Base-by-base conservation (phyloP, 805 yeast genomes). In the Saturnispora saitoi region DNA sequence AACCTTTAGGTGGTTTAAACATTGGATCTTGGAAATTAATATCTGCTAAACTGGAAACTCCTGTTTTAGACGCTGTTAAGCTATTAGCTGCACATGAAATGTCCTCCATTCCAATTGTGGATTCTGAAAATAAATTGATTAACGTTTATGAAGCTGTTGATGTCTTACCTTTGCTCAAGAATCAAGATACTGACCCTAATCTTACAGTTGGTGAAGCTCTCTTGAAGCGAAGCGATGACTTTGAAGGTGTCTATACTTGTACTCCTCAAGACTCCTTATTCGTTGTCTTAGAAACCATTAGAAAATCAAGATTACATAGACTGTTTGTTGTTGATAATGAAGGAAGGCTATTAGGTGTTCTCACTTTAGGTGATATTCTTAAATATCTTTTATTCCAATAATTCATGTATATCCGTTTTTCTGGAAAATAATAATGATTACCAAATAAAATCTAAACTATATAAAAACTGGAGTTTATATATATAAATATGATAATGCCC, bases 211-310 rank as follows among this genome's bases (percentile, higher is more conserved):
- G 99, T 3, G 97, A 93, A 65, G 98, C 98, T 0, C 71, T 93
- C 47, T 79, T 93, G 80, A 80, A 95, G 66, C 74, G 96, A 61
- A 82, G 95, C 4, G 96, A 90, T 57, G 97, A 93, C 63, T 93
- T 91, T 59, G 98, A 93, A 66, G 99, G 99, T 51, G 98, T 93
- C 12, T 87, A 89, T 67, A 93, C 98, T 0, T 93, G 99, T 67
- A 87, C 97, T 0, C 73, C 81, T 55, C 76, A 81, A 56, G 99
- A 93, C 64, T 76, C 90, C 54, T 70, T 93, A 50, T 83, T 91
- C 52, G 87, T 95, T 14, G 84, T 93, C 49, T 76, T 93, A 81
- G 96, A 90, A 63, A 90, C 95, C 32, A 88, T 93, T 51, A 78
- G 97, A 59, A 85, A 89, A 57, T 82, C 95, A 31, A 77, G 98